phyloP scores from a whole-genome alignment of 202 grass and related monocot species.

The Carex arenaria region DNA sequence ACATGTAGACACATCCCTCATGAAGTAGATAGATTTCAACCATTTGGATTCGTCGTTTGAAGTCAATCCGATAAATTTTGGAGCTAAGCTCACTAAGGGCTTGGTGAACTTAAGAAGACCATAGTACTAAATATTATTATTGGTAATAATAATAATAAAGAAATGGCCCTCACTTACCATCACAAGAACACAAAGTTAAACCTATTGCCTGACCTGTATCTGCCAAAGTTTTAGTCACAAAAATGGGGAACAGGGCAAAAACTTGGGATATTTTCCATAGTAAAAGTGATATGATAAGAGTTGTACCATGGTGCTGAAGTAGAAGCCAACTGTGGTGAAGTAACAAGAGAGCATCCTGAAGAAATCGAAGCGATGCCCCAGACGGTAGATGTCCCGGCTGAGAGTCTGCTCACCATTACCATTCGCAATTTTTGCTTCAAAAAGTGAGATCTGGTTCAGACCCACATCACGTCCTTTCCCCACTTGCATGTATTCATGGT shows the following conservation, averaged over 20 bases:
- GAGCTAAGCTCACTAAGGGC: no score
- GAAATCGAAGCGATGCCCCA: slow-evolving; percentile 97
- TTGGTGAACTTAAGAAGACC: no score
- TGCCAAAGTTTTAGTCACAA: neutral
- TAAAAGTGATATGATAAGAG: neutral
- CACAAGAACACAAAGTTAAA: neutral
- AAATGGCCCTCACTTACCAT: slow-evolving; percentile 3
- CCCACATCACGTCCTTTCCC: slow-evolving; percentile 99
- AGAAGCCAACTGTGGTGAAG: slow-evolving; percentile 95
- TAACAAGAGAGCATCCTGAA: slow-evolving; percentile 99
- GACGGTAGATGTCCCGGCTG: slow-evolving; percentile 83
- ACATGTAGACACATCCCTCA: no score
- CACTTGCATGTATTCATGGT: slow-evolving; percentile 99
- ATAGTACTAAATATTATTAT: no score
- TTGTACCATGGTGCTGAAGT: slow-evolving; percentile 91
- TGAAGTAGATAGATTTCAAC: no score
- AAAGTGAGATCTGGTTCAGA: slow-evolving; percentile 94
- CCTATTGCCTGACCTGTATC: neutral
- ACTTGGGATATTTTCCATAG: neutral
- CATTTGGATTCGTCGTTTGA: no score
- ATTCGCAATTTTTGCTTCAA: slow-evolving; percentile 99
- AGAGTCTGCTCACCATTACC: slow-evolving; percentile 95
- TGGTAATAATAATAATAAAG: neutral
- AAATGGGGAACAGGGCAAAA: neutral
- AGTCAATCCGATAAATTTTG: no score